Percentiles rank a stretch among this genome's conserved stretches.
These are phyloP conservation scores for Arthrobotrys pseudoclavata DNA, from an alignment of 2,329 filamentous ascomycete species.

Conservation along the genomic window DNA sequence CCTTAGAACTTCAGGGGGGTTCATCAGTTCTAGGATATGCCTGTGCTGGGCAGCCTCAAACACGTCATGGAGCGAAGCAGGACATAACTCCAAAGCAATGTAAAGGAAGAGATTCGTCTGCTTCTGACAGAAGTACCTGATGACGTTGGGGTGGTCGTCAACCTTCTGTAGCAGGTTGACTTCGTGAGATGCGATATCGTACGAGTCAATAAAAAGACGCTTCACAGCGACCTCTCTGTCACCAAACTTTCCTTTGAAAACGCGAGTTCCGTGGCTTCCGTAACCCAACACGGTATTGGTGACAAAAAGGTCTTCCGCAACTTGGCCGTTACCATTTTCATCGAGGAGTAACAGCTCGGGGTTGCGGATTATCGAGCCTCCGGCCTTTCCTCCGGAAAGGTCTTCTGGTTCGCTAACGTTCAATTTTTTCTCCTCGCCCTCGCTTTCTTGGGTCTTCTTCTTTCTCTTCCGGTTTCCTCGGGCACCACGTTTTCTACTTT, in stretches of 20 bases:
- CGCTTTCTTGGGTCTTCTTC: constrained; percentile 61
- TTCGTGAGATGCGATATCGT: constrained; percentile 94
- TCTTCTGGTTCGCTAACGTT: constrained; percentile 61
- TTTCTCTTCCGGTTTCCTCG: constrained; percentile 62
- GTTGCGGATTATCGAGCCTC: constrained; percentile 64
- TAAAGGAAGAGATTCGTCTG: constrained; percentile 91
- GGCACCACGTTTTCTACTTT: constrained; percentile 64
- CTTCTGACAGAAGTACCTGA: constrained; percentile 94
- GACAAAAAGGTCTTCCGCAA: constrained; percentile 66
- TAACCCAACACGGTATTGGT: constrained; percentile 71
- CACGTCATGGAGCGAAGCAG: constrained; percentile 91
- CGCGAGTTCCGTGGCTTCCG: constrained; percentile 96
- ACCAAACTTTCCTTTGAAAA: constrained; percentile 94
- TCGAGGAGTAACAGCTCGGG: constrained; percentile 44
- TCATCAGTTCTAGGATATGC: constrained; percentile 69
- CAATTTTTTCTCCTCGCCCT: constrained; percentile 64
- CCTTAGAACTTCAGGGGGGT: constrained; percentile 83
- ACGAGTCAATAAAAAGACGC: constrained; percentile 95
- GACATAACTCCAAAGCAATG: constrained; percentile 93
- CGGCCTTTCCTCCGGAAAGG: constrained; percentile 62
- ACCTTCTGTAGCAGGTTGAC: constrained; percentile 91
- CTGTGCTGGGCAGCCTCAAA: constrained; percentile 79
- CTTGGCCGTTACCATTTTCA: constrained; percentile 73
- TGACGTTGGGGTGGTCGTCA: constrained; percentile 95
- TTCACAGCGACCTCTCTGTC: constrained; percentile 95